Conservation (phyloP, 768 basidiomycete species). For the Suillus weaverae region DNA sequence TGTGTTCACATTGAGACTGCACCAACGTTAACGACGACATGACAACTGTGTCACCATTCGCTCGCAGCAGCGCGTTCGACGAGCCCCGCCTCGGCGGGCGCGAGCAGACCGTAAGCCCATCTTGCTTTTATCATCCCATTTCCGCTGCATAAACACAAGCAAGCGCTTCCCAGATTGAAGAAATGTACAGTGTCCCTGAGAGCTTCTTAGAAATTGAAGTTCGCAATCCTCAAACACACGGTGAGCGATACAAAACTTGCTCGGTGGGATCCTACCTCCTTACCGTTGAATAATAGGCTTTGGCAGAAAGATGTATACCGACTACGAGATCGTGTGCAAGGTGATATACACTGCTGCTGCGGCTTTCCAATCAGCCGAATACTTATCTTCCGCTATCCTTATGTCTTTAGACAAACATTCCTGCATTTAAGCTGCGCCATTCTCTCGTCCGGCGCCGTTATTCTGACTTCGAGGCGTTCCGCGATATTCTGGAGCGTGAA, state of each 20-base stretch:
- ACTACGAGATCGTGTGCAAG: constrained; percentile 98
- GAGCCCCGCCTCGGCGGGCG: constrained; percentile 48
- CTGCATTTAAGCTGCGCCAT: constrained; percentile 96
- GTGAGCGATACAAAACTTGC: constrained; percentile 37
- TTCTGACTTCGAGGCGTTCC: constrained; percentile 94
- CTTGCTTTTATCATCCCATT: constrained; percentile 7
- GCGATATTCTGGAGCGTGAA: constrained; percentile 96
- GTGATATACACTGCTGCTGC: constrained; percentile 39
- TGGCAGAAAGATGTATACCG: constrained; percentile 98
- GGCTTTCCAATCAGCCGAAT: constrained; percentile 7
- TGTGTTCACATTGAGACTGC: not conserved
- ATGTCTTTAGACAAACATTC: constrained; percentile 98
- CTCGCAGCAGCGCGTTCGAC: constrained; percentile 58
- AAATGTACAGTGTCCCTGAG: constrained; percentile 98
- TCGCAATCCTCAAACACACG: constrained; percentile 94
- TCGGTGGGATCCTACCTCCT: not conserved
- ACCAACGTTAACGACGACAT: constrained; percentile 23
- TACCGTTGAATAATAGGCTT: constrained; percentile 56
- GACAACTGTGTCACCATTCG: constrained; percentile 54
- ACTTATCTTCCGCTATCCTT: not conserved
- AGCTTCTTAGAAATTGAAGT: constrained; percentile 98
- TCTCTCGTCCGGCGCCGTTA: constrained; percentile 87
- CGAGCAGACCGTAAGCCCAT: constrained; percentile 54
- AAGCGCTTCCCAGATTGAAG: constrained; percentile 72
- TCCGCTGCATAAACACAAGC: constrained; percentile 33